These are phyloP conservation scores for Linaria vulgaris DNA, from an alignment of 257 asterid genomes.

Conservation along the genomic window DNA sequence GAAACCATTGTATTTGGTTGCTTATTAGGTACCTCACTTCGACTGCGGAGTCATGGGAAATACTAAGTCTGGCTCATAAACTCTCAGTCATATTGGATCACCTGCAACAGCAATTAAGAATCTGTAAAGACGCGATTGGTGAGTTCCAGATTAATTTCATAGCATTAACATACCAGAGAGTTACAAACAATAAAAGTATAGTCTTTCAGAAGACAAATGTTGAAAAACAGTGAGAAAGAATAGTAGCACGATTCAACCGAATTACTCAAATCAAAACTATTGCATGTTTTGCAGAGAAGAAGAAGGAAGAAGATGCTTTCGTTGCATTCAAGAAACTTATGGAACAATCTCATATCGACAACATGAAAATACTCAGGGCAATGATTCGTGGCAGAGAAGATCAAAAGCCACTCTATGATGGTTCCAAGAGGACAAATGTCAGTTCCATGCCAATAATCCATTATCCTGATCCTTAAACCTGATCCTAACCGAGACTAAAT, in stretches of 20 bases:
- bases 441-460: neutral
- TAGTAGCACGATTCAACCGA: neutral
- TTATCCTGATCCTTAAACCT: neutral
- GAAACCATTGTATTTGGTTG: neutral
- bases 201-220: too few relatives aligned
- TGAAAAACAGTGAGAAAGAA: neutral
- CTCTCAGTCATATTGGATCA: constrained; percentile 55
- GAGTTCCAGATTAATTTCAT: constrained; percentile 13
- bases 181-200: too few relatives aligned
- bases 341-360: constrained; percentile 50
- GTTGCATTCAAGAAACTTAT: constrained; percentile 37
- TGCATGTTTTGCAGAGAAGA: constrained; percentile 29
- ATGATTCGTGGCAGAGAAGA: constrained; percentile 41
- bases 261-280: neutral
- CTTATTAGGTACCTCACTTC: constrained; percentile 43
- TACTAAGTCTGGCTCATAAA: constrained; percentile 55
- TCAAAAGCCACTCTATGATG: constrained; percentile 46
- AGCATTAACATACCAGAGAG: neutral
- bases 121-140: constrained; percentile 41
- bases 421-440: constrained; percentile 37
- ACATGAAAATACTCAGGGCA: constrained; percentile 47
- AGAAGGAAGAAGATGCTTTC: constrained; percentile 37
- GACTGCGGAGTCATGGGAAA: constrained; percentile 61
- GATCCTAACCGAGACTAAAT: neutral
- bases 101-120: constrained; percentile 35